A percentile compares a stretch with the other conserved stretches of the same genome.
Conservation (phyloP, 805 yeast species). For the Wickerhamiella nectarea region DNA sequence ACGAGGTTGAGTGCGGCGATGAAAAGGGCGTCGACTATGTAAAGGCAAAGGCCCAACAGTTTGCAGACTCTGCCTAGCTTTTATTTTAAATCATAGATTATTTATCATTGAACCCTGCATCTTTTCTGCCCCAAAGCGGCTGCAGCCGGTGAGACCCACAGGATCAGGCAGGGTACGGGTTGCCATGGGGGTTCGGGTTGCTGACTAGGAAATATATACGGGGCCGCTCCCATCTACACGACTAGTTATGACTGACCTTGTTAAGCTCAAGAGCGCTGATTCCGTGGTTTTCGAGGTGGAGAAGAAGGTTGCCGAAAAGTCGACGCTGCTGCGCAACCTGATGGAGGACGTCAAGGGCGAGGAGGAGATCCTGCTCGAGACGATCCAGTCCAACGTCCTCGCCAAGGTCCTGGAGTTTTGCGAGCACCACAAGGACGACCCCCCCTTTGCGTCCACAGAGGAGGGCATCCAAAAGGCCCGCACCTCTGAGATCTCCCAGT, state of each 20-base stretch:
- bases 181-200: no score
- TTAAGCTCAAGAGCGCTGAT: slow-evolving; percentile 13
- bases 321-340: slow-evolving; percentile 75
- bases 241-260: neutral
- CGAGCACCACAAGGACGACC: slow-evolving; percentile 70
- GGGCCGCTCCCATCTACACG: no score
- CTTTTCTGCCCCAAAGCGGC: no score
- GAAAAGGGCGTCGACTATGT: slow-evolving; percentile 65
- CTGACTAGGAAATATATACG: no score
- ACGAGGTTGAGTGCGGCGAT: slow-evolving; percentile 58
- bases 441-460: slow-evolving; percentile 53
- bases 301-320: slow-evolving; percentile 69
- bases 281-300: slow-evolving; percentile 20
- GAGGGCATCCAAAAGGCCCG: slow-evolving; percentile 45
- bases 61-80: slow-evolving; percentile 32
- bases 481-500: slow-evolving; percentile 83
- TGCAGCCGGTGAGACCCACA: no score
- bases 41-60: slow-evolving; percentile 81
- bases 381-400: slow-evolving; percentile 52
- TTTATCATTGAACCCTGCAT: neutral
- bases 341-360: slow-evolving; percentile 56
- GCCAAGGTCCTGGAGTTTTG: slow-evolving; percentile 94
- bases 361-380: slow-evolving; percentile 71
- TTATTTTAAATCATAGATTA: neutral
- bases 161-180: no score